Evolutionary conservation across 148 eudicot species (phyloP), one percentile per base, ranked within the genome.

Genomic region (Hydrangea macrophylla): DNA sequence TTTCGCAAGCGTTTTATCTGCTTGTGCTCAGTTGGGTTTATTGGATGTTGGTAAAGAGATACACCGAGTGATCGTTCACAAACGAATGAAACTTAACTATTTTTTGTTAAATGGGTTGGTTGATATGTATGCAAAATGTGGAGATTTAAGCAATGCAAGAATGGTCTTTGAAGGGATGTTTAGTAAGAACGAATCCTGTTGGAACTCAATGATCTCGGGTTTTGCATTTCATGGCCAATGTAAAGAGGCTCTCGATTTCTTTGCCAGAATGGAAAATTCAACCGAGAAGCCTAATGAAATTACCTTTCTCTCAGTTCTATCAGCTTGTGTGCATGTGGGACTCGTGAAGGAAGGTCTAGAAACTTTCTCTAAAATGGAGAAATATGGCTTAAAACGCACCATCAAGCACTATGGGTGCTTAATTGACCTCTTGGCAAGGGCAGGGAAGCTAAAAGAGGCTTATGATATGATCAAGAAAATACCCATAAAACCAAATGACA

Each of bases 111-210:
- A 85, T 76, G 92, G 82, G 45, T 78, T 90, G 56, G 79, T 87
- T 35, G 92, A 90, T 79, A 87, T 90, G 96, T 86, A 90, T 62
- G 86, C 81, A 54, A 90, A 90, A 72, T 89, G 89, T 75, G 92
- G 92, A 57, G 91, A 89, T 72, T 69, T 89, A 62, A 61, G 30
- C 55, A 79, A 61, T 62, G 96, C 96, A 31, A 74, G 76, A 27
- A 62, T 58, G 40, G 76, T 86, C 10, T 87, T 90, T 71, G 85
- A 85, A 32, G 65, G 55, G 36, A 76, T 83, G 74, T 10, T 58
- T 30, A 8, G 57, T 0, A 81, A 73, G 37, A 81, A 76, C 27
- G 37, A 55, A 13, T 66, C 86, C 12, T 78, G 88, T 72, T 89
- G 91, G 92, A 89, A 85, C 70, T 56, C 88, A 10, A 73, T 86